phyloP scores from a whole-genome alignment of 192 early-diverging fungal genomes.

The Entomortierella lignicola region DNA sequence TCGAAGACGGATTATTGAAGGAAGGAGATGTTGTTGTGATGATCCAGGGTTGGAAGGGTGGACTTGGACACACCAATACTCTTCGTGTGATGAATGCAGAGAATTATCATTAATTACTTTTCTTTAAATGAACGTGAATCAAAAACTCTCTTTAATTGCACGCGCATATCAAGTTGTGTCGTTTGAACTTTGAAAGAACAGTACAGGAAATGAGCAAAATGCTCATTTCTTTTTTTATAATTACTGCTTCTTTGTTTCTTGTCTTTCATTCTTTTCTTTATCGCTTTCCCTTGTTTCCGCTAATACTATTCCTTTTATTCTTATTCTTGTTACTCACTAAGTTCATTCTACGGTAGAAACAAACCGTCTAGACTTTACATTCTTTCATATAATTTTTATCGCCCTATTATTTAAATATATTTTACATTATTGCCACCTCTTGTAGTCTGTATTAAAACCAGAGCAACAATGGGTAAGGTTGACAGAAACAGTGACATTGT shows the following conservation, averaged over 20 bases:
- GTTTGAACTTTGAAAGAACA: no score
- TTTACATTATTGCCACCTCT: no score
- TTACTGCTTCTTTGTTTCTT: neutral
- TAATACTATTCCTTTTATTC: no score
- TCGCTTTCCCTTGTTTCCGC: neutral
- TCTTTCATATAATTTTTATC: no score
- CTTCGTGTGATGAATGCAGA: constrained; percentile 75
- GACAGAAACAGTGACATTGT: no score
- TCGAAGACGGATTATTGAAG: constrained; percentile 70
- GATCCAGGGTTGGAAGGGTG: constrained; percentile 88
- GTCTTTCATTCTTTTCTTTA: neutral
- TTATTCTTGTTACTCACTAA: neutral
- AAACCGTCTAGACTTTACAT: no score
- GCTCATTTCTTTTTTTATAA: neutral
- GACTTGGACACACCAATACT: constrained; percentile 86
- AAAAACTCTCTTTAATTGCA: neutral
- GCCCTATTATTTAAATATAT: no score
- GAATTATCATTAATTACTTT: neutral
- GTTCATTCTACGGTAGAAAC: no score
- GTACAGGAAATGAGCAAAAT: no score
- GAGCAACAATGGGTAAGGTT: no score
- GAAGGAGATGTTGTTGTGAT: constrained; percentile 79
- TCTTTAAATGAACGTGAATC: neutral
- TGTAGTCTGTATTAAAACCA: no score
- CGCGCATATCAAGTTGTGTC: no score